phyloP scores from a whole-genome alignment of 2,329 filamentous ascomycete species.

The Sporothrix brunneoviolacea region DNA sequence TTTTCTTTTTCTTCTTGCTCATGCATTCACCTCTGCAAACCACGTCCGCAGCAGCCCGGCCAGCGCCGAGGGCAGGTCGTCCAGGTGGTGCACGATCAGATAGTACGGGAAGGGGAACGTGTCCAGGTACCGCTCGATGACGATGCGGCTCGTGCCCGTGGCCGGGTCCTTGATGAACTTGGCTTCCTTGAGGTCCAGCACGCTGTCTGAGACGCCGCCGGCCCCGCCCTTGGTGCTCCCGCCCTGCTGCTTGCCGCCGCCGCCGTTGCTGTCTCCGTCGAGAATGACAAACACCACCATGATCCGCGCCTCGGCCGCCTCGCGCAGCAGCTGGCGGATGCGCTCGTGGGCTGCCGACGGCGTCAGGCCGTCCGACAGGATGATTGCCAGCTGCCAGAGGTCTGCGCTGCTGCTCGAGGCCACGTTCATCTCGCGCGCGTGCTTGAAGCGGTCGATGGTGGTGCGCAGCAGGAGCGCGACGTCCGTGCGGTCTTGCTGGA shows the following conservation, averaged over 20 bases:
- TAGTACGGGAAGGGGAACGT: constrained; percentile 97
- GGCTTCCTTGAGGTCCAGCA: constrained; percentile 83
- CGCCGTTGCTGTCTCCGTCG: constrained; percentile 52
- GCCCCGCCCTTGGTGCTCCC: constrained; percentile 23
- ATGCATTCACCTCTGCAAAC: constrained; percentile 70
- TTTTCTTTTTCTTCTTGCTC: too few relatives aligned
- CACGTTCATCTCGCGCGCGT: constrained; percentile 50
- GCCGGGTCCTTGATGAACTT: constrained; percentile 63
- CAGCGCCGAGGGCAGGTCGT: constrained; percentile 82
- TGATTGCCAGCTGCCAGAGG: constrained; percentile 90
- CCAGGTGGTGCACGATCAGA: constrained; percentile 84
- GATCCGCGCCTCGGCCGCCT: constrained; percentile 87
- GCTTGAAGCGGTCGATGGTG: constrained; percentile 74
- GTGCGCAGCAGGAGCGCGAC: constrained; percentile 69
- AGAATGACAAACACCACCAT: constrained; percentile 99
- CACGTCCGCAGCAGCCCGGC: constrained; percentile 87
- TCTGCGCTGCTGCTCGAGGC: constrained; percentile 47
- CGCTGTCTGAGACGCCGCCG: constrained; percentile 48
- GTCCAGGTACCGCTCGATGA: constrained; percentile 87
- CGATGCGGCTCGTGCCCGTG: constrained; percentile 57
- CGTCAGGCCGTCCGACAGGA: constrained; percentile 90
- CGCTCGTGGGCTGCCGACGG: constrained; percentile 72
- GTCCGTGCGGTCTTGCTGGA: constrained; percentile 80
- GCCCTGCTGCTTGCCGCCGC: constrained; percentile 25
- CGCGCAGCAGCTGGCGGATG: constrained; percentile 73